phyloP scores from a whole-genome alignment of 2,329 filamentous ascomycete species.

The Colletotrichum tofieldiae region DNA sequence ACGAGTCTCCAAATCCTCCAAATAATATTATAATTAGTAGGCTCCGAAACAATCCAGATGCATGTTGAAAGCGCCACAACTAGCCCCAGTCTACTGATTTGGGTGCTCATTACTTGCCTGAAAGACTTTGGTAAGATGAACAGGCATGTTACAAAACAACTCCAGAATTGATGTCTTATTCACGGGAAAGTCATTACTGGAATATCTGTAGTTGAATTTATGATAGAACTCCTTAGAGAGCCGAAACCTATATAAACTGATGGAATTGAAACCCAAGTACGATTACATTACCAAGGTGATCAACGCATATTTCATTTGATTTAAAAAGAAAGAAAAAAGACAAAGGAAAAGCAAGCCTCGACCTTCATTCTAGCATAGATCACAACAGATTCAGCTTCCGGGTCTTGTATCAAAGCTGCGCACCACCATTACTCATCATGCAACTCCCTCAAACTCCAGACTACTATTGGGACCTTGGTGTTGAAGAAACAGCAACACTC shows the following conservation, averaged over 20 bases:
- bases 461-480: neutral
- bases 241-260: neutral
- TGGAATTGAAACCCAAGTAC: neutral
- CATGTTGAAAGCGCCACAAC: neutral
- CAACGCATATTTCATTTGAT: neutral
- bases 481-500: neutral
- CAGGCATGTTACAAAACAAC: neutral
- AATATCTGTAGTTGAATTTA: neutral
- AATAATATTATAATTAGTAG: neutral
- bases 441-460: neutral
- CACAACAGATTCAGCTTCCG: neutral
- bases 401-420: accelerated
- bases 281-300: neutral
- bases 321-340: too few relatives aligned
- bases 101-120: too few relatives aligned
- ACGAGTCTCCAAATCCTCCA: neutral
- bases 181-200: too few relatives aligned
- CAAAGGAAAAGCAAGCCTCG: too few relatives aligned
- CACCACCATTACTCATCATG: neutral
- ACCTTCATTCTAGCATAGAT: neutral
- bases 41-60: neutral
- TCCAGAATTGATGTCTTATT: neutral
- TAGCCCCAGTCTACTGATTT: too few relatives aligned
- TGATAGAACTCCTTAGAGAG: neutral
- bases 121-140: too few relatives aligned